Base-by-base conservation (phyloP, 1,284 basidiomycete genomes). In the Marasmius oreades region DNA sequence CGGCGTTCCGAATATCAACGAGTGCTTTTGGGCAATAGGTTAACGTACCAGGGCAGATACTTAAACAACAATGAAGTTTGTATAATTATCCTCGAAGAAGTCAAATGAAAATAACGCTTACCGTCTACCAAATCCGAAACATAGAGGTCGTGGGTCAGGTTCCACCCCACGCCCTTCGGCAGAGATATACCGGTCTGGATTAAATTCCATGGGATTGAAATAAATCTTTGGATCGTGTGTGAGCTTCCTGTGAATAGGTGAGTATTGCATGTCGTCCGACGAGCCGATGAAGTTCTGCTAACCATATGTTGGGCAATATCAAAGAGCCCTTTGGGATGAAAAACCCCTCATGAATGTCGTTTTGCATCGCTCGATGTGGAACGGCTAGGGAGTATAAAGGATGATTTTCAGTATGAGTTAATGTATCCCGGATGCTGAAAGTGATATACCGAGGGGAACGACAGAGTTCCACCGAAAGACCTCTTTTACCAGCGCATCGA, bases 401-500 rank as follows among this genome's bases (percentile, higher is more conserved):
- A 10, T 14, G 43, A 12, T 37, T 18, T n/a, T 7, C 4, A 39
- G 36, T 26, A n/a, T 33, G 37, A 26, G 42, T 20, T 52, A 12
- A 8, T 42, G 16, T n/a, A 12, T 31, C 5, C 6, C n/a, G 20
- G 22, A 48, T 36, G 18, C 23, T 42, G 47, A 36, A 23, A 16
- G 31, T 26, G 1, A 58, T 73, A 54, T 56, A 81, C 83, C 81
- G 20, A 71, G 72, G 11, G 83, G 81, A 5, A 67, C 69, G 18
- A 84, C 81, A 3, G 72, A 67, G 58, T 82, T 74, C 86, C 85
- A 89, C 3, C 86, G 77, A 51, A 87, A 66, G 4, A 84, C 77
- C 68, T 90, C 87, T 61, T 82, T 82, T 1, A 76, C 68, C 5
- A 87, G 67, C 0, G 85, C 85, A 53, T 83, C 75, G 46, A 85